Percentiles rank a stretch among this genome's conserved stretches.
Conservation (phyloP, 129 eudicot genomes). For the Flaveria bidentis region DNA sequence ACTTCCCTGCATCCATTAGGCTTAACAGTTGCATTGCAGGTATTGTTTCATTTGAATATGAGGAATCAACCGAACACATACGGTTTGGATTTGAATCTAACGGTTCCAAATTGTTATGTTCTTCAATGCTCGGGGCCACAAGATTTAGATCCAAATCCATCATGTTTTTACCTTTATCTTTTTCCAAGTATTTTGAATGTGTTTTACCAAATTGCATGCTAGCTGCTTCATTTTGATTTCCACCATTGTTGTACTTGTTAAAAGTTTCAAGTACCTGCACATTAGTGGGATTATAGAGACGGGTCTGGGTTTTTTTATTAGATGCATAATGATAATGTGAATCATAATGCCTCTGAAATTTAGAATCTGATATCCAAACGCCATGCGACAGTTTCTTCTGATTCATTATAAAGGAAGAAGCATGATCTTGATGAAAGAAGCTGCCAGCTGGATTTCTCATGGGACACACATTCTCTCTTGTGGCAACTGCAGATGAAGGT, state of each 20-base stretch:
- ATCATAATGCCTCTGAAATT: conserved; percentile 16
- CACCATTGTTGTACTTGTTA: conserved; percentile 21
- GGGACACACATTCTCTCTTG: conserved; percentile 32
- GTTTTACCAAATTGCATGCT: conserved; percentile 30
- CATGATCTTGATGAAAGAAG: conserved; percentile 29
- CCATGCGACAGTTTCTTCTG: conserved; percentile 38
- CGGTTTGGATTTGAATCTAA: conserved; percentile 14
- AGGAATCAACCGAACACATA: conserved; percentile 35
- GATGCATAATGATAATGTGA: conserved; percentile 25
- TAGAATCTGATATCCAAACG: conserved; percentile 33
- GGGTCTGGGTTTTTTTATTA: conserved; percentile 23
- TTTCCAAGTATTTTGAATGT: conserved; percentile 29
- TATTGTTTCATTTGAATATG: conserved; percentile 61
- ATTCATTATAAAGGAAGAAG: conserved; percentile 17
- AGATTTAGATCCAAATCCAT: conserved; percentile 50
- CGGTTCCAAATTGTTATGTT: conserved; percentile 33
- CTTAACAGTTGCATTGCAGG: conserved; percentile 90
- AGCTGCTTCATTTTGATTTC: conserved; percentile 17
- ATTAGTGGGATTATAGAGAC: conserved; percentile 15
- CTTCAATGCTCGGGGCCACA: conserved; percentile 38
- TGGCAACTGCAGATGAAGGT: conserved; percentile 16
- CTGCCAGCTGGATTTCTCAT: conserved; percentile 26
- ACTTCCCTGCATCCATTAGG: conserved; percentile 61
- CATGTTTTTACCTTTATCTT: conserved; percentile 46
- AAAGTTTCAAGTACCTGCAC: conserved; percentile 31